phyloP scores from a whole-genome alignment of 192 early-diverging fungal genomes.

The Entophlyctis luteolus region DNA sequence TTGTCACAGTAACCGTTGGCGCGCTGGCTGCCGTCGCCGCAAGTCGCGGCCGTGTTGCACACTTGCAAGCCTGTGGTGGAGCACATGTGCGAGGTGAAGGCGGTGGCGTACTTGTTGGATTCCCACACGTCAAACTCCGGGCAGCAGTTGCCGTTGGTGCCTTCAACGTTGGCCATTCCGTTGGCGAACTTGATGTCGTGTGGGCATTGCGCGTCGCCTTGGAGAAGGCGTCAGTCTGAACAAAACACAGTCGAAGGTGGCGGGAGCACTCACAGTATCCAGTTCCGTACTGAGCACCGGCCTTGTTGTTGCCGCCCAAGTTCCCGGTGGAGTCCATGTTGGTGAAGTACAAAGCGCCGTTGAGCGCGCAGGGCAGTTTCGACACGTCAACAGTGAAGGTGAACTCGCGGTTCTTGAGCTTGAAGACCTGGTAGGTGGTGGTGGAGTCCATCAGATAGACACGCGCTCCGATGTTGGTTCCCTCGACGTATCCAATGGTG shows the following conservation, averaged over 20 bases:
- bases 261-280: slow-evolving; percentile 29
- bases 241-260: background rate
- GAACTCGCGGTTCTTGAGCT: slow-evolving; percentile 39
- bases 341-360: slow-evolving; percentile 40
- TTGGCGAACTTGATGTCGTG: slow-evolving; percentile 41
- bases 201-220: slow-evolving; percentile 38
- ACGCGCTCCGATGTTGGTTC: slow-evolving; percentile 35
- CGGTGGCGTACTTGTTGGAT: slow-evolving; percentile 30
- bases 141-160: slow-evolving; percentile 27
- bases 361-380: slow-evolving; percentile 34
- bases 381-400: slow-evolving; percentile 39
- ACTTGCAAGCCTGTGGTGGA: slow-evolving; percentile 4
- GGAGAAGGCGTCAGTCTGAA: background rate
- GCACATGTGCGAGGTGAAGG: slow-evolving; percentile 39
- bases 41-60: slow-evolving; percentile 23
- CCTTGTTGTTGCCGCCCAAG: slow-evolving; percentile 24
- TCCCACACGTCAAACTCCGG: slow-evolving; percentile 42
- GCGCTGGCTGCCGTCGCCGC: slow-evolving; percentile 32
- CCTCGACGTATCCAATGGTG: slow-evolving; percentile 30
- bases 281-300: slow-evolving; percentile 38
- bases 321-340: slow-evolving; percentile 21
- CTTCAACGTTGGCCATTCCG: slow-evolving; percentile 32
- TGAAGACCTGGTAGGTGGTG: slow-evolving; percentile 31
- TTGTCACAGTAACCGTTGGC: slow-evolving; percentile 36
- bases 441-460: slow-evolving; percentile 28